phyloP scores from a whole-genome alignment of 2,329 filamentous ascomycete genomes.

The Byssothecium circinans region DNA sequence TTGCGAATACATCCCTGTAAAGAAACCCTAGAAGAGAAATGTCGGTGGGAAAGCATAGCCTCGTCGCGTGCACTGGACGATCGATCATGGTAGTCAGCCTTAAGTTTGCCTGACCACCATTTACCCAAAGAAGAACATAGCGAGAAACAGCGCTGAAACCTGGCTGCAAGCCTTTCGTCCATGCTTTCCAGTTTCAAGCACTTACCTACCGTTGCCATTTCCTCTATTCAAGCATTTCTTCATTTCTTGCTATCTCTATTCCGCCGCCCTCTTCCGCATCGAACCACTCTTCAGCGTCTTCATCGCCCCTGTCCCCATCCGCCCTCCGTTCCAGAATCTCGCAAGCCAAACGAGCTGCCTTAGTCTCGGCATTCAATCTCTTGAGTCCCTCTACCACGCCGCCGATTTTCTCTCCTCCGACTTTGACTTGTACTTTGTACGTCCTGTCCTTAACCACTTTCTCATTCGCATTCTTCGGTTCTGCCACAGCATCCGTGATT shows the following conservation, averaged over 20 bases:
- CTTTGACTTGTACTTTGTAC: slow-evolving; percentile 39
- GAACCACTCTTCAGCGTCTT: slow-evolving; percentile 17
- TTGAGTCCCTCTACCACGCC: slow-evolving; percentile 36
- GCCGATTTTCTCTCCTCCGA: slow-evolving; percentile 39
- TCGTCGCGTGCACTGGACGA: no score
- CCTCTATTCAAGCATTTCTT: not conserved
- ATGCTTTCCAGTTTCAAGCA: no score
- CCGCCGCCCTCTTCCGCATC: slow-evolving; percentile 19
- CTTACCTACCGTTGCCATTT: no score
- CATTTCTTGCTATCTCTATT: not conserved
- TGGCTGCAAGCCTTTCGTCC: no score
- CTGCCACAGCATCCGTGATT: slow-evolving; percentile 14
- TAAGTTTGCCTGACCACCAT: no score
- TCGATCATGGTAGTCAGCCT: no score
- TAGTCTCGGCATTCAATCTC: slow-evolving; percentile 43
- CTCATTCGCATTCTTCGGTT: slow-evolving; percentile 6
- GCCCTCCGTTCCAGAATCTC: slow-evolving; percentile 22
- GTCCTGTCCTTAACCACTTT: slow-evolving; percentile 3
- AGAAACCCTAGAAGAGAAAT: no score
- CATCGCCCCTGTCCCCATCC: slow-evolving; percentile 4
- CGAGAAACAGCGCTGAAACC: no score
- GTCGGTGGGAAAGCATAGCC: no score
- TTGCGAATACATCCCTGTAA: no score
- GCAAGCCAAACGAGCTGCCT: slow-evolving; percentile 40
- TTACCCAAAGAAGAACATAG: no score